A percentile compares a stretch with the other conserved stretches of the same genome.
These are phyloP conservation scores for Mrakiaceae sp. DNA, from an alignment of 1,284 basidiomycete genomes.

Conservation along the genomic window DNA sequence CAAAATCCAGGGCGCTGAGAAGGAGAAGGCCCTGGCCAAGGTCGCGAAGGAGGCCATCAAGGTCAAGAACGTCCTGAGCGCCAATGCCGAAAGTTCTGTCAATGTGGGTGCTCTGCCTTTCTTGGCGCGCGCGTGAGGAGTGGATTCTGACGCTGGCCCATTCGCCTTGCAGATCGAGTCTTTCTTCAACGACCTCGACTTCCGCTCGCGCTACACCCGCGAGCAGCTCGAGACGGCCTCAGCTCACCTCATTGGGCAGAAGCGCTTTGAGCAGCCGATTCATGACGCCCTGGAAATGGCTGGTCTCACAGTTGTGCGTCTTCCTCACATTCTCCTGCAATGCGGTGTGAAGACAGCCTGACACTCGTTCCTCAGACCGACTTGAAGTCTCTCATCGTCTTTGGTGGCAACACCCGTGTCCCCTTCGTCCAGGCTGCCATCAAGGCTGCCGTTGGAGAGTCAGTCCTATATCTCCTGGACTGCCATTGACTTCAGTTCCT, in stretches of 20 bases:
- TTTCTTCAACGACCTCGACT: constrained; percentile 81
- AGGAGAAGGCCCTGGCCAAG: constrained; percentile 81
- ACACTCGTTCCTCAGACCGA: constrained; percentile 43
- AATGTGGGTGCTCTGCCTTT: constrained; percentile 41
- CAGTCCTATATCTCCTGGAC: not conserved
- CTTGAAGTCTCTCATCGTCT: constrained; percentile 78
- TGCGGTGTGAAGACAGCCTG: not conserved
- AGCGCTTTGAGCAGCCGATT: constrained; percentile 61
- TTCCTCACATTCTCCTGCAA: not conserved
- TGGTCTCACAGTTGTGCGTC: constrained; percentile 39
- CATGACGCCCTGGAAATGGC: constrained; percentile 60
- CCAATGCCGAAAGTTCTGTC: constrained; percentile 68
- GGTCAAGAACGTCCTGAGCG: constrained; percentile 86
- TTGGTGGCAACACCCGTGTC: constrained; percentile 78
- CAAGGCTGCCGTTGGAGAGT: constrained; percentile 63
- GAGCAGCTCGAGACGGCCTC: constrained; percentile 63
- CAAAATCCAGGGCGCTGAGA: constrained; percentile 35
- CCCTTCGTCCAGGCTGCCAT: constrained; percentile 84
- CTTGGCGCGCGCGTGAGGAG: not conserved
- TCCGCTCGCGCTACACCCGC: constrained; percentile 64
- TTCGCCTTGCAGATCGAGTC: constrained; percentile 60
- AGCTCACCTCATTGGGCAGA: constrained; percentile 44
- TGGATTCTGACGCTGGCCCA: not conserved
- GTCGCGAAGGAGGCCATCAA: constrained; percentile 85
- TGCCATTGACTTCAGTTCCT: not conserved